phyloP scores from a whole-genome alignment of 2,329 filamentous ascomycete genomes.

The Scedosporium dehoogii region DNA sequence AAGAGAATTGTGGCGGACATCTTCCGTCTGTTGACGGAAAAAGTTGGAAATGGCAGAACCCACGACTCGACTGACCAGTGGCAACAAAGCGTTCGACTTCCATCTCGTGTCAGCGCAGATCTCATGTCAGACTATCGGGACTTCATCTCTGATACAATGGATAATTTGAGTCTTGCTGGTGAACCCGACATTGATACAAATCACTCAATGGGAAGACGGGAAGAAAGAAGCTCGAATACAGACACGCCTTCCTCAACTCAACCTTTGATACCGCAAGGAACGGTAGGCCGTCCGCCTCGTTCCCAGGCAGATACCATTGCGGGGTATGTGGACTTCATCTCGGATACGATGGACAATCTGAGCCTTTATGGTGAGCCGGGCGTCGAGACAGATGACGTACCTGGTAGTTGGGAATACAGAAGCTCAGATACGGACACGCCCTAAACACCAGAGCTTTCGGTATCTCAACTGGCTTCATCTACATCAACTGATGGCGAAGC shows the following conservation, averaged over 20 bases:
- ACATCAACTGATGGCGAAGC: background rate
- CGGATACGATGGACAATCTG: background rate
- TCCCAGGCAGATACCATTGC: background rate
- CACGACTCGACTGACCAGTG: constrained; percentile 19
- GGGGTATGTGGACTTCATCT: background rate
- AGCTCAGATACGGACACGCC: background rate
- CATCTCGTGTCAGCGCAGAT: background rate
- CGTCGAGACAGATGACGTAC: background rate
- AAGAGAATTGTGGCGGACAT: constrained; percentile 18
- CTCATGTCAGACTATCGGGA: background rate
- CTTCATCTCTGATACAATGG: background rate
- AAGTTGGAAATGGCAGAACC: constrained; percentile 15
- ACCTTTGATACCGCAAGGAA: background rate
- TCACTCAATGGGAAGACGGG: background rate
- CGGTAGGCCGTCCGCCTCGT: background rate
- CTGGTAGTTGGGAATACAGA: background rate
- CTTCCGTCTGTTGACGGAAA: constrained; percentile 17
- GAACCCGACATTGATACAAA: background rate
- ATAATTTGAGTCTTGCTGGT: background rate
- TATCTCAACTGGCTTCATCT: background rate
- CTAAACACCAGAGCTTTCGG: background rate
- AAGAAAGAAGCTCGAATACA: too few relatives aligned
- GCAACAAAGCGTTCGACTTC: background rate
- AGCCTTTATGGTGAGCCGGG: background rate
- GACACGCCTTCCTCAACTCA: too few relatives aligned